Base-by-base conservation (phyloP, 345 rosid genomes). In the Bruguiera gymnorhiza region DNA sequence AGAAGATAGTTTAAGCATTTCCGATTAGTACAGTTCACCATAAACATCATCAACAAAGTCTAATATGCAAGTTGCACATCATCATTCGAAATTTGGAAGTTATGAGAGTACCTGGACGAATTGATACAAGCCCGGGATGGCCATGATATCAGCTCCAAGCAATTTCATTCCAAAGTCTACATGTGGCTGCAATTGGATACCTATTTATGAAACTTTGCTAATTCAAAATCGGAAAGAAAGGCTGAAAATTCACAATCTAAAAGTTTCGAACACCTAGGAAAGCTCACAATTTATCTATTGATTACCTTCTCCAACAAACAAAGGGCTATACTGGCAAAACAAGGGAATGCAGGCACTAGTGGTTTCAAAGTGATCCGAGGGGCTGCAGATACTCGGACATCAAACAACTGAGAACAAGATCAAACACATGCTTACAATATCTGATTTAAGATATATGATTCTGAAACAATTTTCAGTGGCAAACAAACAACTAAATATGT, bases 311-410 rank as follows among this genome's bases (percentile, higher is more conserved):
- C 88, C 73, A 81, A 53, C 67, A 84, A 65, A 29, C 86, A 77
- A 11, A 82, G 74, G 6, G 36, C 26, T 21, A 77, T 69, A 56
- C 60, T 75, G 52, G 83, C 55, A 66, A 81, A 84, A 69, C 90
- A 82, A 48, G 88, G 88, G 66, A 86, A 82, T 46, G 84, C 69
- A 8, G 84, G 88, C 63, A 81, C 88, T 13, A 84, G 80, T 66
- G 90, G 86, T 58, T 73, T 84, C 37, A 84, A 71, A 60, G 75
- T 60, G 54, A 86, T 73, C 62, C 87, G 75, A 0, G 79, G 75
- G 34, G 64, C 71, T 31, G 73, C 66, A 23, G 31, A 76, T 60
- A 82, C 75, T 66, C 83, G 86, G 24, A 76, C 75, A 70, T 82
- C 90, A 39, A 79, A 63, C 73, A 82, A 75, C 85, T 80, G 81